These are phyloP conservation scores for Clitocybe nebularis DNA, from an alignment of 1,284 basidiomycete species.

Conservation along the genomic window DNA sequence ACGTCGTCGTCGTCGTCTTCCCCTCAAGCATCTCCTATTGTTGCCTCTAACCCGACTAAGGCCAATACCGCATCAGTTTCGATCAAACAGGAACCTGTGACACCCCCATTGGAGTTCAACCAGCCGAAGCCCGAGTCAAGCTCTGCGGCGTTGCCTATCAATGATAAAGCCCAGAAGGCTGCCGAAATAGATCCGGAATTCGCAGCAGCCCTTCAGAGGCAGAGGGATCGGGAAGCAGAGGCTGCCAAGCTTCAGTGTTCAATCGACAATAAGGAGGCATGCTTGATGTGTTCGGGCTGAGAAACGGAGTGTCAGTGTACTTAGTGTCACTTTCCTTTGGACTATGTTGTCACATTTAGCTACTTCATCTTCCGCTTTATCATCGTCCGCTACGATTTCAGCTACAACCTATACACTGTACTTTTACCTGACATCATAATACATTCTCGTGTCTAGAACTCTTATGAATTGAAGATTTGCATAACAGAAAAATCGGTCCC, in stretches of 20 bases:
- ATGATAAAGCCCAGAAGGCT: constrained; percentile 7
- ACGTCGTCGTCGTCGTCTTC: constrained; percentile 31
- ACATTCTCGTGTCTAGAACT: too few species aligned
- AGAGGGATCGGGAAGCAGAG: constrained; percentile 74
- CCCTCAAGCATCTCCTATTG: constrained; percentile 20
- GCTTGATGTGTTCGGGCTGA: constrained; percentile 82
- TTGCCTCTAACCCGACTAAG: constrained; percentile 13
- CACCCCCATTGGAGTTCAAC: constrained; percentile 14
- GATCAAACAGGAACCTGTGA: constrained; percentile 18
- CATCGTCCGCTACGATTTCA: too few species aligned
- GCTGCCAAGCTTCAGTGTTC: constrained; percentile 81
- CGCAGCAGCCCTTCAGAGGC: constrained; percentile 74
- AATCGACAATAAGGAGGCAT: constrained; percentile 86
- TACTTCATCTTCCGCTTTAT: too few species aligned
- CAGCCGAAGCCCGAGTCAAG: constrained; percentile 13
- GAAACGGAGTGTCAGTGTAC: too few species aligned
- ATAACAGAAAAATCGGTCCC: too few species aligned
- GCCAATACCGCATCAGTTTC: constrained; percentile 13
- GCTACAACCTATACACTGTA: too few species aligned
- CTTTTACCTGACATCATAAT: too few species aligned
- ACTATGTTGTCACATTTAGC: too few species aligned
- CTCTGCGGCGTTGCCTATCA: constrained; percentile 12
- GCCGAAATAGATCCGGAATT: constrained; percentile 70
- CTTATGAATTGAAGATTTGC: too few species aligned
- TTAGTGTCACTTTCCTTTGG: too few species aligned